Conservation (phyloP, 495 filamentous ascomycete genomes). For the Antarctomyces pellizariae region DNA sequence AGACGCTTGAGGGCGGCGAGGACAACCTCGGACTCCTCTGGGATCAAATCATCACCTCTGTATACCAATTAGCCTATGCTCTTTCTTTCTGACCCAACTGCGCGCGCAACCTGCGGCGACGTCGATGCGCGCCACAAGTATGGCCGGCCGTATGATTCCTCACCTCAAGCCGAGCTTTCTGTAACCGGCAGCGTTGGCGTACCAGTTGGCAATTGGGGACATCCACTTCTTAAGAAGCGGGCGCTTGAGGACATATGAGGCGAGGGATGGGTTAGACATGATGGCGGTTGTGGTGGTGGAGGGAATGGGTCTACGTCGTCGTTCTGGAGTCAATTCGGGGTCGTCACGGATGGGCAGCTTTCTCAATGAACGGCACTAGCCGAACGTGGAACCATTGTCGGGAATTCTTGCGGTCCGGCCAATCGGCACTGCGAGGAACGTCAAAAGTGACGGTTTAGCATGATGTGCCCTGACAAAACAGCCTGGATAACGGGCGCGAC, state of each 20-base stretch:
- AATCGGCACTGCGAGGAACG: too few relatives aligned
- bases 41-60: conserved; percentile 82
- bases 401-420: too few relatives aligned
- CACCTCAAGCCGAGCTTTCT: conserved; percentile 80
- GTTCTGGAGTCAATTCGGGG: too few relatives aligned
- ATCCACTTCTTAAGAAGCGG: conserved; percentile 66
- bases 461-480: too few relatives aligned
- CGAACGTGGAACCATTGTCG: too few relatives aligned
- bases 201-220: conserved; percentile 61
- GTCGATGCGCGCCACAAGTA: not conserved
- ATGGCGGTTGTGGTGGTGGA: conserved; percentile 13
- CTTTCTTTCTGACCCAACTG: not conserved
- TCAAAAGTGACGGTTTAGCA: too few relatives aligned
- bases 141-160: conserved; percentile 10
- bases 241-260: conserved; percentile 48
- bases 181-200: conserved; percentile 69
- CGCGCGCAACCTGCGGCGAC: not conserved
- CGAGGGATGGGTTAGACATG: conserved; percentile 54
- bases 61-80: conserved; percentile 4
- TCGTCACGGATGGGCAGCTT: too few relatives aligned
- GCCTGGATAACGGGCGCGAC: too few relatives aligned
- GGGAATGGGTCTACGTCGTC: conserved; percentile 4
- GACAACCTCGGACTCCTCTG: conserved; percentile 70
- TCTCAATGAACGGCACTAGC: too few relatives aligned
- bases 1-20: conserved; percentile 77